phyloP scores from a whole-genome alignment of 352 stramenopile species.

The Pythium aphanidermatum region DNA sequence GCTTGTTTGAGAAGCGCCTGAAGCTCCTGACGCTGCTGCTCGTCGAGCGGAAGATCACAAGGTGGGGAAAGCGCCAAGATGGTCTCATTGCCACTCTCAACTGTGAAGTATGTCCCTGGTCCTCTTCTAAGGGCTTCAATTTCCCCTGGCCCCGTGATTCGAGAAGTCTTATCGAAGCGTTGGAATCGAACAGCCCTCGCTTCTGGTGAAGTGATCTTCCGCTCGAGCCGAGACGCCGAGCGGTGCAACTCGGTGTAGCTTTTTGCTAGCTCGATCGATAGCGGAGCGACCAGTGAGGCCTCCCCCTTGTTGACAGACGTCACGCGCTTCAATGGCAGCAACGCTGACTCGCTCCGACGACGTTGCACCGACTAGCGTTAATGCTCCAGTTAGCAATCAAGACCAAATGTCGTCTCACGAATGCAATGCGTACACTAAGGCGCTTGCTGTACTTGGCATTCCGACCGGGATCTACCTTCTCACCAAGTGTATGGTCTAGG shows the following conservation, averaged over 20 bases:
- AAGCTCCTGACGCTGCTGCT: conserved; percentile 13
- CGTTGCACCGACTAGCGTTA: conserved; percentile 6
- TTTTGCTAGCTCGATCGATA: conserved; percentile 50
- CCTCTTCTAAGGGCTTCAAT: conserved; percentile 32
- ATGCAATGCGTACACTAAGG: background rate
- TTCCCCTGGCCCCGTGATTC: too few relatives aligned
- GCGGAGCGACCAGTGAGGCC: background rate
- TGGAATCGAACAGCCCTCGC: conserved; percentile 24
- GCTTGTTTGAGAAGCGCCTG: background rate
- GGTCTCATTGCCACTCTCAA: background rate
- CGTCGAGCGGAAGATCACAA: conserved; percentile 7
- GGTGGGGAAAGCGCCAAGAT: background rate
- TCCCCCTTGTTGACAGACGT: background rate
- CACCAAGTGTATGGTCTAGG: conserved; percentile 24
- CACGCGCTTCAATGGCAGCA: conserved; percentile 5
- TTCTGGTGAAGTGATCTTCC: conserved; percentile 24
- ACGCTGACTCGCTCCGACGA: conserved; percentile 10
- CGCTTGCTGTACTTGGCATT: conserved; percentile 7
- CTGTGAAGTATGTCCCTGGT: conserved; percentile 21
- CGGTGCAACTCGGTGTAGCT: conserved; percentile 39
- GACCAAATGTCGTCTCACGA: background rate
- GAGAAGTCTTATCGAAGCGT: conserved; percentile 30
- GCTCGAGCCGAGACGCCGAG: conserved; percentile 27
- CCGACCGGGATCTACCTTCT: background rate
- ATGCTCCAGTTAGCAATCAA: too few relatives aligned